Evolutionary conservation across 345 rosid species (phyloP), one percentile per base, ranked within the genome.

Genomic region (Firmiana major): DNA sequence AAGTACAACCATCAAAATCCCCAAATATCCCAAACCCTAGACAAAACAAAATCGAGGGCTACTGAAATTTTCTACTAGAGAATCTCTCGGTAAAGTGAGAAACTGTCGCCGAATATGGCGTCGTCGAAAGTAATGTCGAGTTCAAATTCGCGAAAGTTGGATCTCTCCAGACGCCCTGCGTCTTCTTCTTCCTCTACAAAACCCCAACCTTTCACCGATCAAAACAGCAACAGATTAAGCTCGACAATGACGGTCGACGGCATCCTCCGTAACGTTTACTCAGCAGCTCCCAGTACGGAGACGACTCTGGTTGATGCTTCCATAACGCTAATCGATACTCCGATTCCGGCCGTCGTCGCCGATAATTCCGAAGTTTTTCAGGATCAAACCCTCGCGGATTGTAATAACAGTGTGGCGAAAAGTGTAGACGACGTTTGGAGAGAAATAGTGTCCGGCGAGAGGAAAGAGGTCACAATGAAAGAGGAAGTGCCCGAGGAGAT

Each of bases 401-500:
- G 76, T 72, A 11, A 55, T 22, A 45, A 68, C 64, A 60, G 79
- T 9, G 75, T 43, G 38, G 73, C 77, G 48, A 88, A 78, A 81
- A 89, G 80, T 2, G 93, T 84, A 15, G 95, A 94, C 11, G 94
- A 93, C 16, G 90, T 90, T 21, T 91, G 98, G 98, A 85, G 87
- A 67, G 98, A 91, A 86, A 91, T 94, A 58, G 90, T 91, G 19
- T 88, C 90, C 1, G 88, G 87, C 38, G 91, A 88, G 76, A 86
- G 80, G 59, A 88, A 79, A 77, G 88, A 83, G 76, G 63, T 86
- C 86, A 90, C 82, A 74, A 73, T 86, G 90, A 95, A 93, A 84
- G 90, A 90, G 79, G 96, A 93, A 78, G 75, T 75, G 81, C 81
- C 88, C 9, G 93, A 91, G 24, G 92, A 90, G 76, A 80, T 93